Evolutionary conservation across 2,329 filamentous ascomycete genomes (phyloP).

Genomic region (Pyrenochaeta sp.): DNA sequence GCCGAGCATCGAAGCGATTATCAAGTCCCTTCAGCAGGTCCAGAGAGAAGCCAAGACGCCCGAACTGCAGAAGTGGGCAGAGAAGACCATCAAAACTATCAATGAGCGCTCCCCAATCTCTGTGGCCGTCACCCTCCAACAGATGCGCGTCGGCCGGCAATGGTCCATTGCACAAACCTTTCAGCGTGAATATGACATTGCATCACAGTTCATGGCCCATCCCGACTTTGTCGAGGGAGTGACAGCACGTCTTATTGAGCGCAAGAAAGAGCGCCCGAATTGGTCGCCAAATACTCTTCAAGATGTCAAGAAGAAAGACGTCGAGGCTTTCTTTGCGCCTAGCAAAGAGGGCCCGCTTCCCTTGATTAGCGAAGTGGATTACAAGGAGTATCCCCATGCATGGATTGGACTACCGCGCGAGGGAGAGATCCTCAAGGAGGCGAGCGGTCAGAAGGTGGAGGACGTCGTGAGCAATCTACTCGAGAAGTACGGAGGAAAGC

Average conservation of each 20-base stretch:
- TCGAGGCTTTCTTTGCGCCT: conserved; percentile 73
- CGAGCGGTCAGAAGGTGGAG: conserved; percentile 42
- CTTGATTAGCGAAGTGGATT: conserved; percentile 71
- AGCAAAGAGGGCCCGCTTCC: conserved; percentile 54
- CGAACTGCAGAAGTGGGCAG: conserved; percentile 74
- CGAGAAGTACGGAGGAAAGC: conserved; percentile 53
- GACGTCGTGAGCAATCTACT: conserved; percentile 53
- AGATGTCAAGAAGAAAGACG: conserved; percentile 66
- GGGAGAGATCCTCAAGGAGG: conserved; percentile 61
- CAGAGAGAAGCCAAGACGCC: conserved; percentile 45
- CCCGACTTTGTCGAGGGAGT: conserved; percentile 94
- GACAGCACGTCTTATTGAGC: conserved; percentile 78
- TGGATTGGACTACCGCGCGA: conserved; percentile 79
- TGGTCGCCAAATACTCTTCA: conserved; percentile 81
- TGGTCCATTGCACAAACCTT: conserved; percentile 91
- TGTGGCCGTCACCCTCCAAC: conserved; percentile 82
- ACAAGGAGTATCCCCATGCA: conserved; percentile 75
- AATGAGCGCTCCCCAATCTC: conserved; percentile 83
- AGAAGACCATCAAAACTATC: conserved; percentile 78
- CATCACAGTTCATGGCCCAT: conserved; percentile 86
- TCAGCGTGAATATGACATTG: conserved; percentile 84
- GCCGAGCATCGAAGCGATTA: conserved; percentile 73
- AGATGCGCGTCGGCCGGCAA: conserved; percentile 76
- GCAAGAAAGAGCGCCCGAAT: conserved; percentile 69
- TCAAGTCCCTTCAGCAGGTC: conserved; percentile 68